These are phyloP conservation scores for Sequoiadendron giganteum DNA, from an alignment of 75 land plant species.

Conservation along the genomic window DNA sequence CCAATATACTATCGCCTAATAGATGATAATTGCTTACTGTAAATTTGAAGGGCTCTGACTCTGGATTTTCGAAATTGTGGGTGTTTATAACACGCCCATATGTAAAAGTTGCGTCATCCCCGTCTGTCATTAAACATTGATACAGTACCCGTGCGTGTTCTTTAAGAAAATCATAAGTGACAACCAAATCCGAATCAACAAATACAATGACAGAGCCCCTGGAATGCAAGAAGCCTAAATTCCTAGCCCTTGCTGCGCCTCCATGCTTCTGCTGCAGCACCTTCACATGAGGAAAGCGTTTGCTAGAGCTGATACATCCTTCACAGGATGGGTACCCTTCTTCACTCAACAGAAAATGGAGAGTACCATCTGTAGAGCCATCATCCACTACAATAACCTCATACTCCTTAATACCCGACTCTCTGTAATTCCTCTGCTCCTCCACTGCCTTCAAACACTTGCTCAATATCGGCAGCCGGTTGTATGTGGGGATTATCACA, in stretches of 20 bases:
- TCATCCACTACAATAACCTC: constrained; percentile 36
- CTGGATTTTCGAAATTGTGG: constrained; percentile 27
- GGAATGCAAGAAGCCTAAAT: constrained; percentile 20
- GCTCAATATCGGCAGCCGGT: constrained; percentile 26
- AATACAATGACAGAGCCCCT: constrained; percentile 30
- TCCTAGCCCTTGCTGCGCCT: constrained; percentile 35
- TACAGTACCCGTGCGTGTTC: constrained; percentile 22
- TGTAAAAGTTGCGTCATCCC: constrained; percentile 28
- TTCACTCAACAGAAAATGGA: constrained; percentile 14
- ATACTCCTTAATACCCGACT: constrained; percentile 16
- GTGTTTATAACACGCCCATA: constrained; percentile 39
- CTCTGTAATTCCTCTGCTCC: constrained; percentile 19
- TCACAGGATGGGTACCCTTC: not conserved
- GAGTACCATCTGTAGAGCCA: constrained; percentile 34
- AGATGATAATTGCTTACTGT: constrained; percentile 12
- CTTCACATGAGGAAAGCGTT: constrained; percentile 25
- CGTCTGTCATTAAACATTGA: constrained; percentile 14
- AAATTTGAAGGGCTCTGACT: constrained; percentile 26
- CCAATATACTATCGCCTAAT: not conserved
- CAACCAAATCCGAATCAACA: constrained; percentile 36
- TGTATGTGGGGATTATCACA: constrained; percentile 30
- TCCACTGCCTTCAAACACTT: constrained; percentile 29
- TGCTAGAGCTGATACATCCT: not conserved
- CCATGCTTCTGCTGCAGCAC: constrained; percentile 24
- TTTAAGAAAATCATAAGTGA: constrained; percentile 25